Evolutionary conservation across 2,329 filamentous ascomycete species (phyloP), one percentile per base, ranked within the genome.

Genomic region (Leptographium galeiforme): DNA sequence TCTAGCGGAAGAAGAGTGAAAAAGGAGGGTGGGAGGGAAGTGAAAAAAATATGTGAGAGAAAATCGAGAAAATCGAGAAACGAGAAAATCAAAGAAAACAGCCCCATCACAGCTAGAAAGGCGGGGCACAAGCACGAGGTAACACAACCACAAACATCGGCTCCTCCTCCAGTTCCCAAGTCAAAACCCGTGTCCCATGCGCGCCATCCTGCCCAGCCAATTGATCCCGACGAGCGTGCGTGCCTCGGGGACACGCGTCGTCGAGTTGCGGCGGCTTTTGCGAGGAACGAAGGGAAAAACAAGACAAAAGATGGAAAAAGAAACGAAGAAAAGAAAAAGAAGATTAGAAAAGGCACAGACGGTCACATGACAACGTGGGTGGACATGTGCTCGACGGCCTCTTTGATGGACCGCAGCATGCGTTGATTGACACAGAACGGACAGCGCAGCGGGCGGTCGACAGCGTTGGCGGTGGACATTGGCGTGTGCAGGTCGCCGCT

Each of bases 351-450:
- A 47, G 34, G 8, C 4, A 44, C 12, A 11, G 13, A 13, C 16
- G 33, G 13, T 62, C 63, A 77, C 18, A 81, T 76, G 14, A 81
- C 72, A 6, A 82, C 78, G 56, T 82, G 78, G 2, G 77, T 80
- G 12, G 77, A 78, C 70, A 82, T 69, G 61, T 82, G 78, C 62
- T 82, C 78, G 4, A 82, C 77, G 6, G 78, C 76, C 62, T 82
- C 78, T 63, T 78, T 81, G 47, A 81, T 77, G 1, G 72, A 77
- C 18, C 77, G 69, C 51, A 82, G 68, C 77, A 81, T 79, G 7
- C 78, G 71, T 59, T 79, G 75, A 58, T 81, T 82, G 39, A 82
- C 72, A 57, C 78, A 82, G 58, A 79, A 82, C 1, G 78, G 78
- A 57, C 78, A 82, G 18, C 78, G 70, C 33, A 79, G 63, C 2